These are phyloP conservation scores for Eustoma russellianum DNA, from an alignment of 257 asterid species.

Conservation along the genomic window DNA sequence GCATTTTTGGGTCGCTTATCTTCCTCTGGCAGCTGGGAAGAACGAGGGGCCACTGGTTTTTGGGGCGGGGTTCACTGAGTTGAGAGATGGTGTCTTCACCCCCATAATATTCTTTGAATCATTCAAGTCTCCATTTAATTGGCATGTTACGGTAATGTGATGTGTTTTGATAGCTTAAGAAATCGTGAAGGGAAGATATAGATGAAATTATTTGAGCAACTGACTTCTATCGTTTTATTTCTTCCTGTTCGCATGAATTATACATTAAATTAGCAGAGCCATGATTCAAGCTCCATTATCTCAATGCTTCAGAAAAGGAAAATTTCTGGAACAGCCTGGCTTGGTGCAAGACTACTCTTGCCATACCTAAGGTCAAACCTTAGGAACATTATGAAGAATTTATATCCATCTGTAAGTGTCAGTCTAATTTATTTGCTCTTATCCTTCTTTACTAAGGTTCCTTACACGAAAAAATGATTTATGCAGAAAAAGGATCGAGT, in stretches of 20 bases:
- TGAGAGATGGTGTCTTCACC: too few species aligned
- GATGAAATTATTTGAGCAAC: neutral
- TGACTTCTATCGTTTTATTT: neutral
- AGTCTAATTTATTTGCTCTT: slow-evolving; percentile 9
- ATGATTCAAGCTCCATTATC: neutral
- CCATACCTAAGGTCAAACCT: slow-evolving; percentile 56
- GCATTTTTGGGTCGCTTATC: too few species aligned
- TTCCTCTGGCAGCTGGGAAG: too few species aligned
- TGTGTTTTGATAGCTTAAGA: neutral
- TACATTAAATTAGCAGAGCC: neutral
- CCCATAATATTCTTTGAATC: too few species aligned
- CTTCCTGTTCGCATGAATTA: neutral
- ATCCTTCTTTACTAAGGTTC: neutral
- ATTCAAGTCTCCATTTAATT: neutral
- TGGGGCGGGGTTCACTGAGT: too few species aligned
- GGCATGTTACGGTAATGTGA: neutral
- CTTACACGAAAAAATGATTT: slow-evolving; percentile 12
- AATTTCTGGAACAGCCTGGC: slow-evolving; percentile 62
- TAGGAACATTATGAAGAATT: slow-evolving; percentile 47
- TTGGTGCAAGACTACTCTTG: slow-evolving; percentile 72
- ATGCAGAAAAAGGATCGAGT: slow-evolving; percentile 60
- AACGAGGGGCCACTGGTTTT: too few species aligned
- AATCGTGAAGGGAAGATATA: neutral
- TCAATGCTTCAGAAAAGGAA: slow-evolving; percentile 48
- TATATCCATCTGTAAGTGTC: slow-evolving; percentile 69